A percentile compares a stretch with the other conserved stretches of the same genome.
Evolutionary conservation across 495 filamentous ascomycete species (phyloP).

Genomic region (Pseudevernia furfuracea): DNA sequence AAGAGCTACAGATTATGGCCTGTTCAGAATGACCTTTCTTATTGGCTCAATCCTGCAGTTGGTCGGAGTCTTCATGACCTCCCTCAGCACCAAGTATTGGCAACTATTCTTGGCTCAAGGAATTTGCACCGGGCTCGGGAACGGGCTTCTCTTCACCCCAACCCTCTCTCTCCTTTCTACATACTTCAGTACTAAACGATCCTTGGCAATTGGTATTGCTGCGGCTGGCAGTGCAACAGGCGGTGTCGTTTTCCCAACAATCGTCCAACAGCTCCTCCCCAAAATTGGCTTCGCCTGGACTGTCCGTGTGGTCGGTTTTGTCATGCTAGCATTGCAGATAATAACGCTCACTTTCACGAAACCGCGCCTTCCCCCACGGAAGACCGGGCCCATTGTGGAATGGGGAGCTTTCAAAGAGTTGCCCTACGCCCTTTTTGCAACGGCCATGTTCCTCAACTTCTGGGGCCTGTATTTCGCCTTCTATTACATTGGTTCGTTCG

Average conservation of each 20-base stretch:
- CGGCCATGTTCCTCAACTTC: conserved; percentile 59
- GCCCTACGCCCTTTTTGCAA: conserved; percentile 58
- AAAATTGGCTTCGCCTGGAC: conserved; percentile 72
- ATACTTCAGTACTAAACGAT: conserved; percentile 63
- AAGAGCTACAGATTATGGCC: conserved; percentile 59
- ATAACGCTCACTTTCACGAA: conserved; percentile 48
- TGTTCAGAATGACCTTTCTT: conserved; percentile 52
- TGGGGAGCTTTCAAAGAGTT: conserved; percentile 57
- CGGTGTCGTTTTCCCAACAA: conserved; percentile 66
- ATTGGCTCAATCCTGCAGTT: conserved; percentile 51
- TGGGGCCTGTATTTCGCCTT: conserved; percentile 67
- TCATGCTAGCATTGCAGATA: conserved; percentile 53
- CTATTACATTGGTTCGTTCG: conserved; percentile 42
- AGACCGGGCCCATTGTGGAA: conserved; percentile 57
- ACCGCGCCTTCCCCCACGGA: conserved; percentile 57
- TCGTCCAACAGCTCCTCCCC: conserved; percentile 62
- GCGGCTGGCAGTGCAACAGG: conserved; percentile 67
- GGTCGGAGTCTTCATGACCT: conserved; percentile 66
- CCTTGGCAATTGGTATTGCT: conserved; percentile 59
- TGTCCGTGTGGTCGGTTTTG: conserved; percentile 64
- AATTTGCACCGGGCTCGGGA: conserved; percentile 63
- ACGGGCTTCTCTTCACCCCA: conserved; percentile 66
- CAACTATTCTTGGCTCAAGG: conserved; percentile 81
- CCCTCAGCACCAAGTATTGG: conserved; percentile 58
- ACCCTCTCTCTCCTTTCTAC: conserved; percentile 58